A percentile compares a stretch with the other conserved stretches of the same genome.
Conservation (phyloP, 768 basidiomycete genomes). For the Boletus fagicola region DNA sequence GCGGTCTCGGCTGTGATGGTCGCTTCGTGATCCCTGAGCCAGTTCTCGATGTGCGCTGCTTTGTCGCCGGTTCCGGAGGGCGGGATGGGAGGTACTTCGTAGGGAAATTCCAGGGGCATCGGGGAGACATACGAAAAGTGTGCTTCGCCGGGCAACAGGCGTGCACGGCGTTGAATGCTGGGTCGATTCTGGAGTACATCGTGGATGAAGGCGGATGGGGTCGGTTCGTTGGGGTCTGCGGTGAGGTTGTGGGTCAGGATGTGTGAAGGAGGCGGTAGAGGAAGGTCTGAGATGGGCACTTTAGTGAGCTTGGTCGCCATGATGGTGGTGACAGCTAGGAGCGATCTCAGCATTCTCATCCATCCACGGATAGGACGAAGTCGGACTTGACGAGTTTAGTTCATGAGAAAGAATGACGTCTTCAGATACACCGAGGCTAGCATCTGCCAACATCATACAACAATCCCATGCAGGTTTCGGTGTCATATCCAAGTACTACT, state of each 20-base stretch:
- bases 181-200: constrained; percentile 50
- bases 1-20: constrained; percentile 27
- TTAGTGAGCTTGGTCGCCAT: constrained; percentile 24
- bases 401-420: constrained; percentile 2
- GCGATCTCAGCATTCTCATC: constrained; percentile 19
- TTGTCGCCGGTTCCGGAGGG: constrained; percentile 52
- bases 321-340: constrained; percentile 16
- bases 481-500: background rate
- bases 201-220: constrained; percentile 49
- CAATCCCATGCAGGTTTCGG: background rate
- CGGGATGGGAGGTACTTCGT: constrained; percentile 58
- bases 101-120: constrained; percentile 81
- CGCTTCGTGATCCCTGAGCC: constrained; percentile 69
- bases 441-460: too few relatives aligned
- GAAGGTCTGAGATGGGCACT: constrained; percentile 45
- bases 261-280: constrained; percentile 43
- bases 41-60: constrained; percentile 67
- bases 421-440: too few relatives aligned
- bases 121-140: constrained; percentile 87
- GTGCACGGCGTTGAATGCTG: constrained; percentile 67
- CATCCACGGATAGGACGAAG: constrained; percentile 9
- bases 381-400: background rate
- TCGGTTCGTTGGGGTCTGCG: constrained; percentile 57
- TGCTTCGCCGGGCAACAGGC: constrained; percentile 51
- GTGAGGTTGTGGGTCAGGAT: constrained; percentile 50